Conservation (phyloP, 805 yeast genomes). For the Kluyveromyces dobzhanskii region DNA sequence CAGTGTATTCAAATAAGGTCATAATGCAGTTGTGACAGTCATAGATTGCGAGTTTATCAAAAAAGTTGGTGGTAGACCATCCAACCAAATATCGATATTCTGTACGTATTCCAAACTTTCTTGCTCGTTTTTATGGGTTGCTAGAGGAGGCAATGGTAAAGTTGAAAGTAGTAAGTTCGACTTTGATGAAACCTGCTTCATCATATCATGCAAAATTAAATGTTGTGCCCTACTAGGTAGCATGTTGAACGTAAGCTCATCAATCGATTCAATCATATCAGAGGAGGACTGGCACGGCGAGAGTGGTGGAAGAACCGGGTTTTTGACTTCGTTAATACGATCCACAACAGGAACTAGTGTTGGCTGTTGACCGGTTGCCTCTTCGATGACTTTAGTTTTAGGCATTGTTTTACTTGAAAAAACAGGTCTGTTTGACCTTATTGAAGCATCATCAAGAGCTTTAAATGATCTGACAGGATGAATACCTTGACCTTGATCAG, state of each 20-base stretch:
- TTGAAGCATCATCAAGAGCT: constrained; percentile 6
- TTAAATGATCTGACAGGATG: not conserved
- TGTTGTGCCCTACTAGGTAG: constrained; percentile 92
- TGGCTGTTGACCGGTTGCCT: constrained; percentile 61
- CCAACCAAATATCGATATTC: constrained; percentile 72
- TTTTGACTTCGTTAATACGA: constrained; percentile 6
- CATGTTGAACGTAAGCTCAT: constrained; percentile 58
- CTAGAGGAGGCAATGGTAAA: constrained; percentile 78
- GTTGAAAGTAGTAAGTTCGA: constrained; percentile 83
- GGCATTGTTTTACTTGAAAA: constrained; percentile 70
- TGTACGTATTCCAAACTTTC: constrained; percentile 70
- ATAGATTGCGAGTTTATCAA: constrained; percentile 86
- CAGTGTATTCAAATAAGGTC: constrained; percentile 6
- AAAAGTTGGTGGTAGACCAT: constrained; percentile 73
- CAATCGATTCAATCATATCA: constrained; percentile 23
- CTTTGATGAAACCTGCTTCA: constrained; percentile 50
- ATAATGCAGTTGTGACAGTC: constrained; percentile 91
- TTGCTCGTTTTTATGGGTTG: constrained; percentile 62
- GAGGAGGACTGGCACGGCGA: constrained; percentile 24
- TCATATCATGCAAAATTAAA: constrained; percentile 75
- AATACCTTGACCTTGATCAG: constrained; percentile 6
- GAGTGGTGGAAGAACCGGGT: constrained; percentile 18
- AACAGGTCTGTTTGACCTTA: constrained; percentile 37
- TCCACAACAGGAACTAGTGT: constrained; percentile 48
- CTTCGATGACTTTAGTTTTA: constrained; percentile 54